These are phyloP conservation scores for Amphichorda felina DNA, from an alignment of 2,329 filamentous ascomycete genomes.

Conservation along the genomic window DNA sequence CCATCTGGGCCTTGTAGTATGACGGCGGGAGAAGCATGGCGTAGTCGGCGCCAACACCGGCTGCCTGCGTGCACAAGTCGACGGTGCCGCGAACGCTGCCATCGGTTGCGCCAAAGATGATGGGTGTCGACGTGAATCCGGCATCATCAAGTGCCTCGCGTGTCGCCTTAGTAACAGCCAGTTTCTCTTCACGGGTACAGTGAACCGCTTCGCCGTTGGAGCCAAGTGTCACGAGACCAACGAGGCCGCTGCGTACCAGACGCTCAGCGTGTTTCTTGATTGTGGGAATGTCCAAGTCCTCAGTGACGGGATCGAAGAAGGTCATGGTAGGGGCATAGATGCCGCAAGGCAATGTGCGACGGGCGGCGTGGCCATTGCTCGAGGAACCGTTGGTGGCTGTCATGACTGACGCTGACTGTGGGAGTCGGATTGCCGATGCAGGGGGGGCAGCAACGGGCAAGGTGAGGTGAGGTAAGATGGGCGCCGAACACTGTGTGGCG, in stretches of 20 bases:
- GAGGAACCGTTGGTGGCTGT: slow-evolving; percentile 1
- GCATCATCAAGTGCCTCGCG: slow-evolving; percentile 73
- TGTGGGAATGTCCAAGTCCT: slow-evolving; percentile 69
- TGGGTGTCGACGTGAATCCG: slow-evolving; percentile 62
- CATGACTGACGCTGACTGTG: neutral
- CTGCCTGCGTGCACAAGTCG: slow-evolving; percentile 55
- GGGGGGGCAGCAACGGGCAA: too few species aligned
- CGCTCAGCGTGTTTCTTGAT: slow-evolving; percentile 75
- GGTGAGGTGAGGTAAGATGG: too few species aligned
- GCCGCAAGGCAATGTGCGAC: slow-evolving; percentile 58
- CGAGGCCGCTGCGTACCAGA: slow-evolving; percentile 65
- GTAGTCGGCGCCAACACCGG: slow-evolving; percentile 65
- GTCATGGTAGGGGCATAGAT: slow-evolving; percentile 88
- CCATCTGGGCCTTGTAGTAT: slow-evolving; percentile 71
- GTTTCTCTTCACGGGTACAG: slow-evolving; percentile 66
- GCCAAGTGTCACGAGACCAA: slow-evolving; percentile 75
- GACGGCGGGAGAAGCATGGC: slow-evolving; percentile 68
- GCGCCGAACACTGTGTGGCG: too few species aligned
- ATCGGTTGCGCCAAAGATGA: slow-evolving; percentile 74
- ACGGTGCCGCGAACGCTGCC: slow-evolving; percentile 75
- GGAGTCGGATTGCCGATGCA: too few species aligned
- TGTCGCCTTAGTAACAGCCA: slow-evolving; percentile 63
- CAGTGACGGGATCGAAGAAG: slow-evolving; percentile 74
- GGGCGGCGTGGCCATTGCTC: slow-evolving; percentile 12
- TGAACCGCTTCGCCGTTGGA: slow-evolving; percentile 87